Conservation (phyloP, 1,139 yeast species). For the Sugiyamaella pinicola region DNA sequence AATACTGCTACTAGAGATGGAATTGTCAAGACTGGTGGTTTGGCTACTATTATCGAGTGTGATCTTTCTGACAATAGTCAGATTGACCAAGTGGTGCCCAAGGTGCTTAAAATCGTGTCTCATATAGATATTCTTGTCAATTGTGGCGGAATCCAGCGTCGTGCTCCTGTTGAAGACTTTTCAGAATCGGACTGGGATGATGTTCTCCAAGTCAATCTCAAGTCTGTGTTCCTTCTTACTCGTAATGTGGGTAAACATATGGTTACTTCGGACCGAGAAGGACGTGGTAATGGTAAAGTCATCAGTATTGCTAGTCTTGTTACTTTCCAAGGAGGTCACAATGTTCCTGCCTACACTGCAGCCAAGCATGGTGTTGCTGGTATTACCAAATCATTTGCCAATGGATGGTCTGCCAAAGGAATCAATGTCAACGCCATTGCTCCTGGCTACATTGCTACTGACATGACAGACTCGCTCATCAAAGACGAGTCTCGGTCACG, state of each 20-base stretch:
- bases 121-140: conserved; percentile 53
- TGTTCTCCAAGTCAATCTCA: conserved; percentile 52
- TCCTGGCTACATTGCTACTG: conserved; percentile 56
- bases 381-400: conserved; percentile 51
- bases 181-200: conserved; percentile 45
- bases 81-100: conserved; percentile 36
- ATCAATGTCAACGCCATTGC: conserved; percentile 55
- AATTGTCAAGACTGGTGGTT: conserved; percentile 29
- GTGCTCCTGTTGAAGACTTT: conserved; percentile 43
- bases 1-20: conserved; percentile 20
- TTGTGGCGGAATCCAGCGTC: conserved; percentile 53
- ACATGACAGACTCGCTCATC: conserved; percentile 47
- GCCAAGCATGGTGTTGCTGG: conserved; percentile 53
- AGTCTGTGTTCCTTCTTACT: conserved; percentile 50
- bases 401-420: conserved; percentile 54
- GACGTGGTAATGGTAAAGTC: conserved; percentile 62
- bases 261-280: conserved; percentile 43
- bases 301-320: conserved; percentile 59
- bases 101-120: conserved; percentile 39
- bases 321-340: conserved; percentile 47
- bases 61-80: conserved; percentile 36
- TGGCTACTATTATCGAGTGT: conserved; percentile 30
- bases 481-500: conserved; percentile 40
- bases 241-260: conserved; percentile 50
- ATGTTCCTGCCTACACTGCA: conserved; percentile 51